phyloP scores from a whole-genome alignment of 2,329 filamentous ascomycete genomes.

The Penicillium olsonii region DNA sequence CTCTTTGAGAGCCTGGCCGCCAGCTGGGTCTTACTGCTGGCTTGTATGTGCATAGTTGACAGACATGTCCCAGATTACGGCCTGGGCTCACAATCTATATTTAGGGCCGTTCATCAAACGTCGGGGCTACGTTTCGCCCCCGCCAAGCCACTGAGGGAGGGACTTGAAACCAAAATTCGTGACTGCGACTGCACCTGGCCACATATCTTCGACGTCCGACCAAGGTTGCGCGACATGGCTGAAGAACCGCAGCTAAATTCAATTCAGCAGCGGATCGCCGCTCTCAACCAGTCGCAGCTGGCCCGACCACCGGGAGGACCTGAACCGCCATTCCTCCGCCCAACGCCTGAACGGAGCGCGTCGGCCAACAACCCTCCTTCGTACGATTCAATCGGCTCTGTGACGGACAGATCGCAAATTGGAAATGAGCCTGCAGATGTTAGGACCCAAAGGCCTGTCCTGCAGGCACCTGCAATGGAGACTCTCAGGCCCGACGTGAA shows the following conservation, averaged over 20 bases:
- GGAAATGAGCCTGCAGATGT: constrained; percentile 32
- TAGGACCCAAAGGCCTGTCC: constrained; percentile 24
- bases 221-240: constrained; percentile 31
- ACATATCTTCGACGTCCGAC: not conserved
- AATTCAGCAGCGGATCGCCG: constrained; percentile 49
- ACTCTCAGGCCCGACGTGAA: constrained; percentile 26
- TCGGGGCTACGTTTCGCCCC: constrained; percentile 14
- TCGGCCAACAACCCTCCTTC: constrained; percentile 39
- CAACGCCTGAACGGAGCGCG: constrained; percentile 29
- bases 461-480: constrained; percentile 26
- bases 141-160: constrained; percentile 18
- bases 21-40: not conserved
- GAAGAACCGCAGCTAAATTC: constrained; percentile 46
- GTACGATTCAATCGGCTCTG: constrained; percentile 33
- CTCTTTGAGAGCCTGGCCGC: constrained; percentile 1
- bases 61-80: not conserved
- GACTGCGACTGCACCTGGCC: constrained; percentile 17
- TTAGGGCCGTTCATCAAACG: not conserved
- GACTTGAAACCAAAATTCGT: constrained; percentile 28
- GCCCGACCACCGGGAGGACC: constrained; percentile 32
- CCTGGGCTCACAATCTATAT: not conserved
- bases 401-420: constrained; percentile 23
- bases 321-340: constrained; percentile 29
- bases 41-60: not conserved
- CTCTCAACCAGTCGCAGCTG: constrained; percentile 47